Base-by-base conservation (phyloP, 768 basidiomycete genomes). In the Hemileccinum impolitum region DNA sequence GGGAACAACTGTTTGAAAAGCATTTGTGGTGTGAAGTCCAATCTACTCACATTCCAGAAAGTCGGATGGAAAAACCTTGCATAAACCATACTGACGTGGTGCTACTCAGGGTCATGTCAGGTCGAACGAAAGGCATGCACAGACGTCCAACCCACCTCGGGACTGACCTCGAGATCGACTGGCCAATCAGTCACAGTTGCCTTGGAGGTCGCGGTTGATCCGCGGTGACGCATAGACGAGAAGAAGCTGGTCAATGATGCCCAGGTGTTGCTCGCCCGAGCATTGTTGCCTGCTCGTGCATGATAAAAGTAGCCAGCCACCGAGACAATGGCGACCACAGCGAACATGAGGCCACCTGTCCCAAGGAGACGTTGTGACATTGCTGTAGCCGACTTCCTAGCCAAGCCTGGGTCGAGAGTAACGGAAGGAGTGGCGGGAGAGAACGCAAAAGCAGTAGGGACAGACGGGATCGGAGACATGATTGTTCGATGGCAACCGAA, bases 71-170 rank as follows among this genome's bases (percentile, higher is more conserved):
- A 62, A 39, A 45, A 53, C 41, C 34, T 54, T 1, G 58, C 61
- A 25, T 62, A 61, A 0, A 62, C 48, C 58, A 62, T 61, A 15
- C 38, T 61, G 3, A 58, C 52, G 26, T 64, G 52, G n/a, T n/a
- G n/a, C 7, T 55, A 34, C 45, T 45, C 10, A 15, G 1, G 1
- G 4, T 17, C 7, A 9, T 6, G 25, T 64, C 36, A 58, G 36
- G 8, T 6, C 6, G 1, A 40, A 19, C 28, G 3, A 50, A 13
- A 21, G 9, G 8, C 2, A 35, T 12, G 12, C 5, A 25, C 11
- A 8, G 0, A 9, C 3, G 6, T 23, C 11, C 9, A 35, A 41
- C 53, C 1, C 12, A 53, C 59, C 42, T 64, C 41, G 1, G 19
- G 34, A 15, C 48, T 45, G 12, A 11, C 30, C 56, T 61, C 61